A percentile compares a stretch with the other conserved stretches of the same genome.
Conservation (phyloP, 208 protist genomes). For the Acanthamoeba sp. region DNA sequence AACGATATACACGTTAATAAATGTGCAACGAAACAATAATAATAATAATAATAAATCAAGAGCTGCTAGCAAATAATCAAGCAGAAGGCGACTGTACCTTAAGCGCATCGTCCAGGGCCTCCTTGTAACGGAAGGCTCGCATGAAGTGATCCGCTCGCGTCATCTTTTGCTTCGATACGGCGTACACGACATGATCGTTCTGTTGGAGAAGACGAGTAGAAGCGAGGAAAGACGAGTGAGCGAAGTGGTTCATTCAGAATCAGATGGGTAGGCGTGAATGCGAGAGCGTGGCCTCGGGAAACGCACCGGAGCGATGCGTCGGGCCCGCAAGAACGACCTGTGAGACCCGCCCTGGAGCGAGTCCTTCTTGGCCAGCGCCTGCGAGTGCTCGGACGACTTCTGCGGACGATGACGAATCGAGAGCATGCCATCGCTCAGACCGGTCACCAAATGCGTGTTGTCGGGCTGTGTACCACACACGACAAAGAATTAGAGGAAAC, state of each 20-base stretch:
- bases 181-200: slow-evolving; percentile 34
- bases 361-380: background rate
- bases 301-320: background rate
- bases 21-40: background rate
- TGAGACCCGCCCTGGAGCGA: slow-evolving; percentile 29
- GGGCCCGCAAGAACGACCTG: slow-evolving; percentile 76
- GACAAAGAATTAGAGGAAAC: background rate
- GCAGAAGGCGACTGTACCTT: background rate
- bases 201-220: too few species aligned
- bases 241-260: background rate
- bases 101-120: slow-evolving; percentile 80
- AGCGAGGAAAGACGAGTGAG: background rate
- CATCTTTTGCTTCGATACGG: background rate
- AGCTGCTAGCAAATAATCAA: background rate
- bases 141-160: slow-evolving; percentile 69
- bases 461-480: slow-evolving; percentile 74
- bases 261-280: too few species aligned
- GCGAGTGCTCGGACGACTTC: slow-evolving; percentile 7
- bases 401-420: slow-evolving; percentile 76
- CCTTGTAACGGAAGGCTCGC: slow-evolving; percentile 81
- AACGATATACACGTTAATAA: slow-evolving; percentile 11
- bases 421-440: slow-evolving; percentile 78
- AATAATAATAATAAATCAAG: background rate
- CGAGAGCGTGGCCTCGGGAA: too few species aligned
- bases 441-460: slow-evolving; percentile 81